Base-by-base conservation (phyloP, 441 rosid genomes). In the Pelargonium cotyledonis region DNA sequence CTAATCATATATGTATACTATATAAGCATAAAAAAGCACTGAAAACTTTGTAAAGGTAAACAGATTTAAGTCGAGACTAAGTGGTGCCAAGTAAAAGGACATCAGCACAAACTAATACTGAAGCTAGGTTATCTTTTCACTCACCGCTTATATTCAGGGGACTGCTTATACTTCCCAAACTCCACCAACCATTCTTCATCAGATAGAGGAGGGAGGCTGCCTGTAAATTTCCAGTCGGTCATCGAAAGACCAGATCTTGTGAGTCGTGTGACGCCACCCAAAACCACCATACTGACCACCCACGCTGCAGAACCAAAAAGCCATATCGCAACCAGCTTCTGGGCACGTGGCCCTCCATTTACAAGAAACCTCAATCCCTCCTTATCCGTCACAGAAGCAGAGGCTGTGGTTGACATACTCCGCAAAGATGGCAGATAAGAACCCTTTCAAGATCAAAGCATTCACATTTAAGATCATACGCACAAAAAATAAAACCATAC, bases 141-240 rank as follows among this genome's bases (percentile, higher is more conserved):
- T 77, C 40, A 86, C 99, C 88, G 85, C 63, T 88, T 86, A 76
- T 89, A 94, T 61, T 89, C 97, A 58, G 99, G 96, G 0, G 97
- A 89, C 35, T 83, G 89, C 83, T 82, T 85, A 69, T 94, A 94
- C 68, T 89, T 91, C 70, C 86, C 94, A 72, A 91, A 91, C 83
- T 94, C 99, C 72, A 73, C 72, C 66, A 40, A 70, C 92, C 99
- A 94, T 66, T 93, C 95, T 70, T 86, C 92, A 49, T 85, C 86
- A 10, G 97, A 82, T 8, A 89, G 72, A 72, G 97, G 96, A 78
- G 96, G 97, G 67, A 89, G 92, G 53, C 79, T 71, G 12, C 97
- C 96, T 0, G 91, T 57, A 75, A 94, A 91, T 80, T 91, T 91
- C 99, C 97, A 91, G 63, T 91, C 99, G 63, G 97, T 91, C 96